Base-by-base conservation (phyloP, 148 eudicot species). In the Tetragonia tetragonoides region DNA sequence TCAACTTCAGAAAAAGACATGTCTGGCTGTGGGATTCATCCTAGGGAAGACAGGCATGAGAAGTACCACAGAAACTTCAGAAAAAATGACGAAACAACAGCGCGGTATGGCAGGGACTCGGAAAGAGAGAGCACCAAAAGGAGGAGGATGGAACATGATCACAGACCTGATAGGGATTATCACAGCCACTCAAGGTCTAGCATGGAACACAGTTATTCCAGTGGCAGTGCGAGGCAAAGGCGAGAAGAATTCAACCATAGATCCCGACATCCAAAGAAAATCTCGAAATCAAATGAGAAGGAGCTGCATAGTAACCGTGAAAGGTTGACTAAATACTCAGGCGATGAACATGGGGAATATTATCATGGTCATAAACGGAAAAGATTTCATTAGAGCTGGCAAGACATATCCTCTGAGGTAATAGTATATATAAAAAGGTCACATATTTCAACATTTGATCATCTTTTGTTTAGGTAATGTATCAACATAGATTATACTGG, bases 331-430 rank as follows among this genome's bases (percentile, higher is more conserved):
- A 64, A 76, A 70, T 73, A 82, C 49, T 74, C 86, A 3, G 76
- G 82, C 75, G 87, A 84, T 47, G 89, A 86, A 42, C 74, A 73
- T 78, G 77, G 79, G 59, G 84, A 84, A 70, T 76, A 75, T 66
- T 78, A 80, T 81, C 81, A 69, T 61, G 66, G 77, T 69, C 83
- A 75, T 72, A 88, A 88, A 83, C 70, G 84, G 78, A 87, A 83
- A 83, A 87, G 83, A 78, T 78, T 77, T 47, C 80, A 75, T 57
- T 90, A 86, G 83, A 71, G 70, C 85, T 78, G 71, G 72, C 65
- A 70, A 40, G 79, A 76, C 77, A 69, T 70, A 63, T 72, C 73
- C 72, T 80, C 67, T 79, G 83, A 84, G 90, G 87, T 87, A 87
- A 85, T 79, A 70, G 59, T 88, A 90, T 89, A 81, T 66, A 86